Evolutionary conservation across 2,329 filamentous ascomycete genomes (phyloP), one percentile per base, ranked within the genome.

Genomic region (Aspergillus unguis): DNA sequence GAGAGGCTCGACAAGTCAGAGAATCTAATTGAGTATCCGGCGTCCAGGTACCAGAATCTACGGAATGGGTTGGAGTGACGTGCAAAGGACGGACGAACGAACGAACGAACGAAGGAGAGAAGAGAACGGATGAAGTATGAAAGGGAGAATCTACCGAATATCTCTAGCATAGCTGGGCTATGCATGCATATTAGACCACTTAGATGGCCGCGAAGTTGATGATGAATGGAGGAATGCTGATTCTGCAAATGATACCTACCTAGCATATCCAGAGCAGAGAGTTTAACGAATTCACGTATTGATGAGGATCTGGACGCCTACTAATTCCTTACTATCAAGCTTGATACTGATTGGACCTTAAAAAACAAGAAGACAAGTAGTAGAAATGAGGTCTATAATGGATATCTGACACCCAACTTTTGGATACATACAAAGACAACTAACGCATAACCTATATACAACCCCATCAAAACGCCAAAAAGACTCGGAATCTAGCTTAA

Each of bases 21-120:
- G 32, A 58, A 58, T 35, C 48, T 51, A 7, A 40, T 58, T 11
- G 43, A 57, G 1, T 58, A 53, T 38, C 46, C 56, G 5, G 31
- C 10, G 2, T 58, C 54, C 17, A 37, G 48, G 28, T 58, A 54
- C 10, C 43, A 50, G 6, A 58, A 58, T 44, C 11, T 58, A 23
- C 38, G 41, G 23, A 48, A 55, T 6, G 45, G 46, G 2, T 56
- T 50, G 28, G 29, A n/a, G 3, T 17, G 17, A 17, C 17, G 17
- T 17, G 17, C 17, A 17, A 17, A 17, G 17, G 17, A 17, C 17
- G 17, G 17, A 17, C 17, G 17, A 17, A 17, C 17, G 17, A 17
- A 17, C 17, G 17, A 17, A 17, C 17, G 11, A 36, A 6, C 11
- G 11, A 36, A 6, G 6, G 11, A 10, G 32, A 35, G 32, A 17